Conservation (phyloP, 345 rosid genomes). For the Pseudoturritis turrita region DNA sequence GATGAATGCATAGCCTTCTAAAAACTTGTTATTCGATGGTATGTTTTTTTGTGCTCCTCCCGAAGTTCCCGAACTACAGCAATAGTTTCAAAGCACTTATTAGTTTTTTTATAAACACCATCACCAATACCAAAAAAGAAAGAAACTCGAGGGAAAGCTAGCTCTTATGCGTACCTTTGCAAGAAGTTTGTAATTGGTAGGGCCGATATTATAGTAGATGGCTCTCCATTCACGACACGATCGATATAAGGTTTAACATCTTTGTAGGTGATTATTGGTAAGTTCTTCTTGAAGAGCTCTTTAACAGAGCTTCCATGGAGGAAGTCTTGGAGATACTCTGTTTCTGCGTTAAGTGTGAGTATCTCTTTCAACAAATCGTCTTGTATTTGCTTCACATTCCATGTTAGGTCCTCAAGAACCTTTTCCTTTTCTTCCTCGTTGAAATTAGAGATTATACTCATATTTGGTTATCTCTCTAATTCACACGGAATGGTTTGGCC, state of each 20-base stretch:
- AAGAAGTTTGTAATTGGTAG: neutral
- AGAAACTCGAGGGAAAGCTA: neutral
- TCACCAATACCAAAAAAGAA: neutral
- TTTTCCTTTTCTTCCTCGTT: neutral
- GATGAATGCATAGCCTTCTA: neutral
- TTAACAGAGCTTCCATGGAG: neutral
- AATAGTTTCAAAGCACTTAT: neutral
- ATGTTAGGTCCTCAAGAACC: neutral
- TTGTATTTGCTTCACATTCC: neutral
- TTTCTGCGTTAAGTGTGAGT: conserved; percentile 3
- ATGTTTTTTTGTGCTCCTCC: conserved; percentile 59
- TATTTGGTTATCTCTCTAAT: neutral
- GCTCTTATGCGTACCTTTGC: neutral
- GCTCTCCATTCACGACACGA: too few species aligned
- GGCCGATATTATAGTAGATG: neutral
- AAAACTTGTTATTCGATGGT: conserved; percentile 37
- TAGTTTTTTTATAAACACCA: neutral
- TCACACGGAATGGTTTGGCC: neutral
- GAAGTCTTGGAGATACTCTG: neutral
- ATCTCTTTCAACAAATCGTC: conserved; percentile 1
- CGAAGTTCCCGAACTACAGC: conserved; percentile 61
- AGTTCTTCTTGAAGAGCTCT: too few species aligned
- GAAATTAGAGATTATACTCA: neutral
- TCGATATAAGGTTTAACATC: too few species aligned
- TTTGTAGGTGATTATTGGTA: too few species aligned